These are phyloP conservation scores for Boletellus emodensis DNA, from an alignment of 768 basidiomycete species.

Conservation along the genomic window DNA sequence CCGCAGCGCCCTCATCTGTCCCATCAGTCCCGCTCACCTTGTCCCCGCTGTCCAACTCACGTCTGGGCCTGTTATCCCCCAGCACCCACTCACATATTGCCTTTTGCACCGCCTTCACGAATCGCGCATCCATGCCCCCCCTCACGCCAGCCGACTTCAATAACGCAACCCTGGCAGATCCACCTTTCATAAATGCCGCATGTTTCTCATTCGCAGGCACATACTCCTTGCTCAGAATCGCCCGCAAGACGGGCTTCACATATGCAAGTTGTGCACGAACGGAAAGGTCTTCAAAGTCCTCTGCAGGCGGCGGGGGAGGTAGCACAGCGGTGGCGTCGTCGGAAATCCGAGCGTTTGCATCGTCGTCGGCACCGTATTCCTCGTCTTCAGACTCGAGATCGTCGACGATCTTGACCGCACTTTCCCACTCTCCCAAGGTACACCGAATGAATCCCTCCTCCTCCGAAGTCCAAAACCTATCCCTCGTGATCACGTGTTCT, in stretches of 20 bases:
- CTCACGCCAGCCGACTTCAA: constrained; percentile 32
- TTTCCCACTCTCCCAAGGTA: constrained; percentile 56
- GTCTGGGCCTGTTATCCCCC: constrained; percentile 11
- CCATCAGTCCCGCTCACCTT: not conserved
- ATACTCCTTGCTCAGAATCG: constrained; percentile 56
- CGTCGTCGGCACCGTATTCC: constrained; percentile 29
- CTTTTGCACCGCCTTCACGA: constrained; percentile 37
- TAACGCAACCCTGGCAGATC: constrained; percentile 37
- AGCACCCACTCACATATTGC: constrained; percentile 28
- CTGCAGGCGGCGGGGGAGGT: constrained; percentile 40
- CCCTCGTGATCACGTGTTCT: constrained; percentile 39
- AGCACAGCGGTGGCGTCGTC: constrained; percentile 17
- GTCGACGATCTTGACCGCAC: constrained; percentile 31
- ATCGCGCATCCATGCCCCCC: constrained; percentile 36
- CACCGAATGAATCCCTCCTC: constrained; percentile 63
- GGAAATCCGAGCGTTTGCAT: constrained; percentile 24
- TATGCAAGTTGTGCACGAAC: constrained; percentile 62
- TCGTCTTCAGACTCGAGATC: constrained; percentile 30
- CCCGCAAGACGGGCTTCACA: constrained; percentile 57
- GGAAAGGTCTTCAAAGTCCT: constrained; percentile 45
- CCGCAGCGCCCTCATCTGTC: not conserved
- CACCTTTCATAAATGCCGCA: constrained; percentile 56
- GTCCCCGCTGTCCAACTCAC: constrained; percentile 7
- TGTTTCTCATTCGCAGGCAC: constrained; percentile 49
- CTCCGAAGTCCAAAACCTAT: constrained; percentile 53